A percentile compares a stretch with the other conserved stretches of the same genome.
Conservation (phyloP, 768 basidiomycete species). For the Kwoniella sp. region DNA sequence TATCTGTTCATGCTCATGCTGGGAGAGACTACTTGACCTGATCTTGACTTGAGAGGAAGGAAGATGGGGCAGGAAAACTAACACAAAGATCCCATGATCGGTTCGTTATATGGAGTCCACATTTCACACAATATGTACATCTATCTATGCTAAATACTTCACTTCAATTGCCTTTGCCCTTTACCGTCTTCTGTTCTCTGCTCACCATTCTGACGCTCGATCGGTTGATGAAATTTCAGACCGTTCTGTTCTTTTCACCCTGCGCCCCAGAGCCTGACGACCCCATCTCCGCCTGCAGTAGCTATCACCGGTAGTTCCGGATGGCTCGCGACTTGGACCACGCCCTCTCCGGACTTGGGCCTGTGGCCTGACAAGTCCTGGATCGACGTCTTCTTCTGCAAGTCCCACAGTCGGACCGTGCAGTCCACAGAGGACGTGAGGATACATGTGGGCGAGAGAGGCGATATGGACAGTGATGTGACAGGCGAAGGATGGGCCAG, state of each 20-base stretch:
- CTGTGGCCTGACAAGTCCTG: constrained; percentile 87
- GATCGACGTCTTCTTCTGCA: constrained; percentile 70
- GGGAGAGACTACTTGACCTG: too few relatives aligned
- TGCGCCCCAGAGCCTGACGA: constrained; percentile 71
- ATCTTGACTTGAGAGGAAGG: too few relatives aligned
- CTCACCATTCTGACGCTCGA: too few relatives aligned
- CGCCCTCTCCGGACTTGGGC: constrained; percentile 86
- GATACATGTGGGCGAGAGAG: constrained; percentile 75
- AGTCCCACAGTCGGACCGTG: constrained; percentile 91
- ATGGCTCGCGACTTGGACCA: constrained; percentile 83
- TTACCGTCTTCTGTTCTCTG: too few relatives aligned
- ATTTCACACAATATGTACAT: too few relatives aligned
- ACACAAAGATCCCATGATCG: too few relatives aligned
- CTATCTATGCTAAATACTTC: too few relatives aligned
- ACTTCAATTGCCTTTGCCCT: too few relatives aligned
- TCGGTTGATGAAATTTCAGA: too few relatives aligned
- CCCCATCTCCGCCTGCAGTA: constrained; percentile 93
- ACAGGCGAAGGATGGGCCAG: constrained; percentile 88
- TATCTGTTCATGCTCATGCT: too few relatives aligned
- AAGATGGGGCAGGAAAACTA: too few relatives aligned
- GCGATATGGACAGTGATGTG: constrained; percentile 85
- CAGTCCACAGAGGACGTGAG: constrained; percentile 92
- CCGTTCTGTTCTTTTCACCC: background rate
- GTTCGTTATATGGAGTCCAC: too few relatives aligned
- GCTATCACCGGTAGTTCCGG: constrained; percentile 81